Evolutionary conservation across 371 early-diverging fungal species (phyloP), one percentile per base, ranked within the genome.

Genomic region (Lichtheimia ornata): DNA sequence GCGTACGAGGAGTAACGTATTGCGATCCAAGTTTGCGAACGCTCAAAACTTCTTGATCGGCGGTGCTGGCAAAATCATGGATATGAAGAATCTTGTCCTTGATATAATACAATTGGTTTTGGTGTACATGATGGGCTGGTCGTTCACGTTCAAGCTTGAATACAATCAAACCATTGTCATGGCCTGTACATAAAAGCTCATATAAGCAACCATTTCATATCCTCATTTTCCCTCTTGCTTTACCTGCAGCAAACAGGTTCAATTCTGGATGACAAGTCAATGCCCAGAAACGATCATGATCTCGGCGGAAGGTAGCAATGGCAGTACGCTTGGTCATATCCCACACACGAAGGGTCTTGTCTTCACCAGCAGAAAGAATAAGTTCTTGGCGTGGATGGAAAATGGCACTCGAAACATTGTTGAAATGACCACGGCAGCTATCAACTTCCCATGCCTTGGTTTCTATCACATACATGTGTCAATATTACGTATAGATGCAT

Each of bases 261-360:
- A 96, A 83, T 69, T 94, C 93, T 2, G 98, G 97, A 70, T 99
- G 97, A 28, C 94, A 89, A 0, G 93, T 89, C 53, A 99, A 67
- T 50, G 94, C 92, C 99, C 99, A 99, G 84, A 96, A 98, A 53
- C 98, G 92, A 77, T 97, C 98, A 64, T 95, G 93, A 68, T 97
- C 97, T 55, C 97, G 88, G 53, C 94, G 87, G 84, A 96, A 98
- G 0, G 94, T 94, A 61, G 94, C 94, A 35, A 97, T 83, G 18
- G 89, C 87, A 4, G 94, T 95, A 59, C 97, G 91, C 67, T 92
- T 97, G 28, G 91, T 88, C 84, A 94, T 90, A 71, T 97, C 96
- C 97, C 98, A 98, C 20, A 99, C 91, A 51, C 96, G 91, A 51
- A 99, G 92, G 11, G 94, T 89, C 67, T 97, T 97, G 74, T 99